These are phyloP conservation scores for Climacium dendroides DNA, from an alignment of 225 moss, liverwort and hornwort genomes.

Conservation along the genomic window DNA sequence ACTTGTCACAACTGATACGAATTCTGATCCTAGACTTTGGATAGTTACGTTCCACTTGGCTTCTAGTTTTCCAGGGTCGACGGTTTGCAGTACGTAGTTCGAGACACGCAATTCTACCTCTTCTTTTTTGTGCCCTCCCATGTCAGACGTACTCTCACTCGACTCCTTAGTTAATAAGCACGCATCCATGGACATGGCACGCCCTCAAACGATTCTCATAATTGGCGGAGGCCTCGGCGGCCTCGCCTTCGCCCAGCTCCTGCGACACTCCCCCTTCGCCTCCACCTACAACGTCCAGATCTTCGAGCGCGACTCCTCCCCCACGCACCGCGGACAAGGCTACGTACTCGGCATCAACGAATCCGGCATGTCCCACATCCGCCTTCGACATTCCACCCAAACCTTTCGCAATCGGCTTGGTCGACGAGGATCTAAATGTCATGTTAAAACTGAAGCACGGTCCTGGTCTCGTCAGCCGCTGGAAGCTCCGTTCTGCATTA, in stretches of 20 bases:
- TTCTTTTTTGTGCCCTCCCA: background rate
- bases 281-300: slow-evolving; percentile 9
- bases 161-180: background rate
- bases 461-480: slow-evolving; percentile 14
- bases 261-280: background rate
- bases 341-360: slow-evolving; percentile 26
- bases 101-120: background rate
- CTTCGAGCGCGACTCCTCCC: slow-evolving; percentile 18
- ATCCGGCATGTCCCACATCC: background rate
- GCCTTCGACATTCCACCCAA: background rate
- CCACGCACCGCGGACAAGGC: slow-evolving; percentile 21
- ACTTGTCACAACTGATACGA: background rate
- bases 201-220: slow-evolving; percentile 24
- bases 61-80: too few relatives aligned
- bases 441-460: background rate
- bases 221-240: slow-evolving; percentile 45
- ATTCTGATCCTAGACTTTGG: too few relatives aligned
- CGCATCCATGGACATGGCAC: background rate
- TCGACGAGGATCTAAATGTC: background rate
- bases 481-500: slow-evolving; percentile 19
- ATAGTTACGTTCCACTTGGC: too few relatives aligned
- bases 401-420: background rate
- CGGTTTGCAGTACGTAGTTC: too few relatives aligned
- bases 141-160: background rate
- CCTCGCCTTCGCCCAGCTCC: slow-evolving; percentile 31